These are phyloP conservation scores for Scortechinia acanthostroma DNA, from an alignment of 2,329 filamentous ascomycete species.

Conservation along the genomic window DNA sequence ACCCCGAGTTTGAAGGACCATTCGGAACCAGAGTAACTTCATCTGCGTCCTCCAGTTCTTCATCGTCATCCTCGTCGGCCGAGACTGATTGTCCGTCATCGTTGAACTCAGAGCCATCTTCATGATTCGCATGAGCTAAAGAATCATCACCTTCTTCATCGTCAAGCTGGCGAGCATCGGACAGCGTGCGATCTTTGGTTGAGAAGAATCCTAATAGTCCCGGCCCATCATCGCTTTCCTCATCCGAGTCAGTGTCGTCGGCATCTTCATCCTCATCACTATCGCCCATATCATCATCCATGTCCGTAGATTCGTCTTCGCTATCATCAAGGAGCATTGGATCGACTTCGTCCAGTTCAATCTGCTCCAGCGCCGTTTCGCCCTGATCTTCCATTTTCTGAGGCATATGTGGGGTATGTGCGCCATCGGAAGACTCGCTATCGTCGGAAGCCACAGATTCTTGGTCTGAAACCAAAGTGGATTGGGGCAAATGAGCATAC, in stretches of 20 bases:
- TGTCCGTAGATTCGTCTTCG: conserved; percentile 61
- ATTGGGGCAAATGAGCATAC: conserved; percentile 57
- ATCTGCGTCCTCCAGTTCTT: not conserved
- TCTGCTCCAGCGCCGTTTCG: not conserved
- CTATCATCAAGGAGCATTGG: conserved; percentile 38
- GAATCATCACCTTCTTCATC: conserved; percentile 50
- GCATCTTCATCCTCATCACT: not conserved
- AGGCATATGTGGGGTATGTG: too few relatives aligned
- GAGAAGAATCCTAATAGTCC: conserved; percentile 26
- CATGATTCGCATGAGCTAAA: conserved; percentile 37
- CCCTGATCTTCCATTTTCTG: too few relatives aligned
- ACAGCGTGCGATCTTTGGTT: conserved; percentile 15
- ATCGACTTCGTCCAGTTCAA: conserved; percentile 12
- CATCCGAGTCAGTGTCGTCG: conserved; percentile 33
- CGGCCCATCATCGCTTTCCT: conserved; percentile 34
- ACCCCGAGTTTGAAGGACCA: not conserved
- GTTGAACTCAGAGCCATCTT: conserved; percentile 12
- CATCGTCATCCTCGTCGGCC: conserved; percentile 8
- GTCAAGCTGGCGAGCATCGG: conserved; percentile 34
- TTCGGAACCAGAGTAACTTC: conserved; percentile 1
- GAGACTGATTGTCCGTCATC: conserved; percentile 15
- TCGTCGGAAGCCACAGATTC: conserved; percentile 5
- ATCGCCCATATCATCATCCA: conserved; percentile 44
- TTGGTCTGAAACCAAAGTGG: too few relatives aligned
- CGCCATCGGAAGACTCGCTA: not conserved